These are phyloP conservation scores for Achaetomiella virescens DNA, from an alignment of 495 filamentous ascomycete genomes.

Conservation along the genomic window DNA sequence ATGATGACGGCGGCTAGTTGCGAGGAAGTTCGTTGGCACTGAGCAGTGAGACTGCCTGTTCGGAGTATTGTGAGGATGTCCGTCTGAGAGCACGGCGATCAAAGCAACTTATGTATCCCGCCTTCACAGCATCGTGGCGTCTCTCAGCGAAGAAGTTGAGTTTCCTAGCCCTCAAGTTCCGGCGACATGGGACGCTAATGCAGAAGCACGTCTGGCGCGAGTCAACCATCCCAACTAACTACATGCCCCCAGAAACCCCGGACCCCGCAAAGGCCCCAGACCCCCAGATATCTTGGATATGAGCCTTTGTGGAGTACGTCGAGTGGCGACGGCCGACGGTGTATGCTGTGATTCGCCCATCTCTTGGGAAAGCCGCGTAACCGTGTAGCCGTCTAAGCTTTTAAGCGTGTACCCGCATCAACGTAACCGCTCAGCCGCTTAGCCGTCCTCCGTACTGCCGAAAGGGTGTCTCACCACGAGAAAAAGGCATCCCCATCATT, in stretches of 20 bases:
- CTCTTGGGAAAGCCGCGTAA: neutral
- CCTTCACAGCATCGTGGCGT: neutral
- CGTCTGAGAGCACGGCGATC: slow-evolving; percentile 1
- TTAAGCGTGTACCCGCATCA: slow-evolving; percentile 3
- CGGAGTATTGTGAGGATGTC: neutral
- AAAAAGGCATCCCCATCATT: neutral
- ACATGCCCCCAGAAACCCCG: neutral
- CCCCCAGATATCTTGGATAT: neutral
- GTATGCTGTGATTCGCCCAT: neutral
- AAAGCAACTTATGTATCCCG: slow-evolving; percentile 1
- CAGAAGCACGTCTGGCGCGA: neutral
- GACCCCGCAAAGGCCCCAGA: neutral
- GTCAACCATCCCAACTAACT: neutral
- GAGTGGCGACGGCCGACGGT: neutral
- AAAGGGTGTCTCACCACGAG: neutral
- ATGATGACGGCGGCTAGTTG: slow-evolving; percentile 18
- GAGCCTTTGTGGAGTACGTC: neutral
- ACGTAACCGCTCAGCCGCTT: neutral
- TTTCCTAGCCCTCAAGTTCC: neutral
- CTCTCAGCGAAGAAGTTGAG: neutral
- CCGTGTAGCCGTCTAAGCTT: neutral
- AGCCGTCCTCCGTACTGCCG: neutral
- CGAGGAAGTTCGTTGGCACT: too few species aligned
- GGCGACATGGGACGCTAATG: neutral
- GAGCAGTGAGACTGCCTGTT: neutral